Evolutionary conservation across 1,284 basidiomycete species (phyloP), one percentile per base, ranked within the genome.

Genomic region (Spongispora temasekensis): DNA sequence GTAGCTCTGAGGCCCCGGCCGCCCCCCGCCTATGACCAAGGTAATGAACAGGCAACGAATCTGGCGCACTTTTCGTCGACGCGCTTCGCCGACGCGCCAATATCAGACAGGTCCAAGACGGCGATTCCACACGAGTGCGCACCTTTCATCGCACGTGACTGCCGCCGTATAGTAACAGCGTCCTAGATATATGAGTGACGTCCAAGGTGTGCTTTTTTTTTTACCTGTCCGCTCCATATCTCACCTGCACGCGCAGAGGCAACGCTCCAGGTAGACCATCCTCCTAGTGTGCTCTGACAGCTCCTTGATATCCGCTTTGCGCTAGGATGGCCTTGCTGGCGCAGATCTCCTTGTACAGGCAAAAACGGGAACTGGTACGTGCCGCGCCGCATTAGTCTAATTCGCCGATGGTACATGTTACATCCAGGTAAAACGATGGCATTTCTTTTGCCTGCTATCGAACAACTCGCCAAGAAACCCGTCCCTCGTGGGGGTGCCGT

Each of bases 381-480:
- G 21, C 17, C 53, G 2, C 10, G 7, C n/a, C 53, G 2, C 10
- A 5, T 19, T 6, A 19, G 17, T 28, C 10, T 4, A 13, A 37
- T 46, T 27, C 1, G 28, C 8, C 5, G 3, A 15, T 1, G 4
- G 12, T 55, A 13, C 27, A 25, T n/a, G 8, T 40, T 2, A 2
- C 27, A 54, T 35, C 12, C 83, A 53, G 94, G 94, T 57, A 96
- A 96, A 77, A 95, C 94, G 4, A 81, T 96, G 31, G 94, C 93
- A 8, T 97, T 97, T 76, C 83, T 97, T 63, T 82, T 97, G 4
- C 95, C 95, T 5, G 83, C 95, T 7, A 82, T 97, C 17, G 90
- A 95, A 65, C 84, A 86, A n/a, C 82, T 97, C 10, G 65, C 69
- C 30, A 71, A 75, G 64, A 71, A 63, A 40, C 52, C 63, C 15